A percentile compares a stretch with the other conserved stretches of the same genome.
These are phyloP conservation scores for Penicillium frequentans DNA, from an alignment of 2,329 filamentous ascomycete species.

Conservation along the genomic window DNA sequence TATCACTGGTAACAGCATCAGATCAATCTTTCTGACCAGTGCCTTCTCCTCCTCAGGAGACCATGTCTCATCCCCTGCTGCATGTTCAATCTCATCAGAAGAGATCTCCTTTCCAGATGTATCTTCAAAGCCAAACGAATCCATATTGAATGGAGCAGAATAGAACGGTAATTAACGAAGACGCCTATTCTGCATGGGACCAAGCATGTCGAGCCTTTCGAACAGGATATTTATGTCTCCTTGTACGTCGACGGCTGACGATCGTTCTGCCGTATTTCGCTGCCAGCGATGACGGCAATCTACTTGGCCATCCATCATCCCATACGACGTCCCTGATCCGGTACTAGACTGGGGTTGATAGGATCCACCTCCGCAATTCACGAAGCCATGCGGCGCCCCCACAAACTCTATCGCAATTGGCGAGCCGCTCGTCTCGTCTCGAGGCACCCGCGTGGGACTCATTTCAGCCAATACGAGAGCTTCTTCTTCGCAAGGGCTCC, in stretches of 20 bases:
- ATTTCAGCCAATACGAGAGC: not conserved
- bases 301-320: not conserved
- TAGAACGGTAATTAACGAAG: not conserved
- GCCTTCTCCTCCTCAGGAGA: slow-evolving; percentile 42
- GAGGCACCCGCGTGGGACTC: not conserved
- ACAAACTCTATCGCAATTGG: slow-evolving; percentile 3
- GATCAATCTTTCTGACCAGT: slow-evolving; percentile 47
- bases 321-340: slow-evolving; percentile 3
- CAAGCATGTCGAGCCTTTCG: not conserved
- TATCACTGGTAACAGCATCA: slow-evolving; percentile 48
- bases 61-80: slow-evolving; percentile 5
- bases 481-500: not conserved
- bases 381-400: not conserved
- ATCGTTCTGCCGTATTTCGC: not conserved
- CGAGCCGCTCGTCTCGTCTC: not conserved
- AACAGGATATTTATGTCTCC: slow-evolving; percentile 9
- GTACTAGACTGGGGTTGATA: slow-evolving; percentile 7
- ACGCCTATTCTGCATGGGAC: not conserved
- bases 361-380: slow-evolving; percentile 9
- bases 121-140: not conserved
- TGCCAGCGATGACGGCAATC: slow-evolving; percentile 5
- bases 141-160: not conserved
- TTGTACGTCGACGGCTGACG: not conserved
- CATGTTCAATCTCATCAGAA: slow-evolving; percentile 21
- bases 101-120: slow-evolving; percentile 11